These are phyloP conservation scores for Saturnispora silvae DNA, from an alignment of 805 yeast species.

Conservation along the genomic window DNA sequence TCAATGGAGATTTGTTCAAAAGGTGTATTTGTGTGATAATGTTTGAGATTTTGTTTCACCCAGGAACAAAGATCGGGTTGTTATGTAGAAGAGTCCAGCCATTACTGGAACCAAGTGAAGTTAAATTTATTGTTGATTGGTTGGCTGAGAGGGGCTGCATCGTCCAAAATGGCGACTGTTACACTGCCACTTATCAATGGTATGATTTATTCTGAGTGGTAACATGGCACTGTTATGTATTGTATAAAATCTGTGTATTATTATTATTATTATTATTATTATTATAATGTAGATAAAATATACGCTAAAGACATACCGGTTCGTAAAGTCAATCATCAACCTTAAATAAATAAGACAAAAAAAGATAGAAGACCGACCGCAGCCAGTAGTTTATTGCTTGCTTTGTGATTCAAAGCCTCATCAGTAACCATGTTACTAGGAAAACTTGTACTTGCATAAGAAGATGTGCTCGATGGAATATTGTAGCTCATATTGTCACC, in stretches of 20 bases:
- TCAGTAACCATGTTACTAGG: no score
- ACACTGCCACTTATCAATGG: conserved; percentile 37
- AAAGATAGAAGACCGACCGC: no score
- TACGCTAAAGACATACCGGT: no score
- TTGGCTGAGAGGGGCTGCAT: conserved; percentile 33
- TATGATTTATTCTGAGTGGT: conserved; percentile 14
- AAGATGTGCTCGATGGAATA: no score
- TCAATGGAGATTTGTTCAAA: conserved; percentile 53
- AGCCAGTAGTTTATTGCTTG: no score
- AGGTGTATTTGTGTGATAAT: conserved; percentile 39
- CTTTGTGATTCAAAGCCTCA: no score
- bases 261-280: neutral
- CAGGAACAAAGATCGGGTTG: conserved; percentile 35
- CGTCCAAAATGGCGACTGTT: conserved; percentile 25
- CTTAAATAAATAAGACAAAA: no score
- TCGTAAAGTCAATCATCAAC: no score
- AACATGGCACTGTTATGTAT: neutral
- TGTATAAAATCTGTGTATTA: neutral
- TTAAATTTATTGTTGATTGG: conserved; percentile 33
- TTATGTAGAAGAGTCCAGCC: conserved; percentile 20
- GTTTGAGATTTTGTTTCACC: conserved; percentile 37
- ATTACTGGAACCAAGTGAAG: conserved; percentile 29
- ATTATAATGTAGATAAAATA: no score
- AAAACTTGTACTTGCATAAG: no score
- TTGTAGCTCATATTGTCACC: no score